Conservation (phyloP, 257 asterid species). For the Asclepias syriaca region DNA sequence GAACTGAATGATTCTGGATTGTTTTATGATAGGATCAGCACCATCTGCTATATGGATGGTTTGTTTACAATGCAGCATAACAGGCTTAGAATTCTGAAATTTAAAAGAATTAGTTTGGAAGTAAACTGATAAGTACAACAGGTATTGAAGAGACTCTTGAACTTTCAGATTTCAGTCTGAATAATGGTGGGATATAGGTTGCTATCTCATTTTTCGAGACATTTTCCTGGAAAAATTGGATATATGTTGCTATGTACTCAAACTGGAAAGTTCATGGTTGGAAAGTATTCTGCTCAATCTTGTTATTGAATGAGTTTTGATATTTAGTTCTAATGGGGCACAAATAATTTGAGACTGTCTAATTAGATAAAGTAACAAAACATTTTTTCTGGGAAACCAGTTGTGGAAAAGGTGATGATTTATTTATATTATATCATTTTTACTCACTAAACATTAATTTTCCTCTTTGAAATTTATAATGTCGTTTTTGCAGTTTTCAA, state of each 20-base stretch:
- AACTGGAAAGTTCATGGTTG: too few species aligned
- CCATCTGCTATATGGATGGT: not conserved
- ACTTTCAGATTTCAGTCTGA: not conserved
- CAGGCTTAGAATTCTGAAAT: not conserved
- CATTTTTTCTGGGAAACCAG: not conserved
- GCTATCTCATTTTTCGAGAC: not conserved
- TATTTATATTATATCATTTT: not conserved
- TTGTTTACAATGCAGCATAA: not conserved
- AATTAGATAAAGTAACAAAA: not conserved
- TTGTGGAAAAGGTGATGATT: not conserved
- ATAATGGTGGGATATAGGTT: not conserved
- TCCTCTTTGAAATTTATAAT: not conserved
- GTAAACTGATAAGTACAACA: not conserved
- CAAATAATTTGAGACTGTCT: not conserved
- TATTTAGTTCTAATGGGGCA: not conserved
- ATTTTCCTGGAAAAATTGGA: too few species aligned
- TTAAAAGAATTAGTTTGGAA: not conserved
- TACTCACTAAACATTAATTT: not conserved
- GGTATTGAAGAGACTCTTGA: not conserved
- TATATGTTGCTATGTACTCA: too few species aligned
- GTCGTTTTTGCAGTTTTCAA: not conserved
- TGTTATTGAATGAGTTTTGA: too few species aligned
- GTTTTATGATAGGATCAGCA: not conserved
- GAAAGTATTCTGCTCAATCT: too few species aligned
- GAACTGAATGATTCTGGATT: not conserved